Evolutionary conservation across 305 asterid species (phyloP), one percentile per base, ranked within the genome.

Genomic region (Plantago lanceolata): DNA sequence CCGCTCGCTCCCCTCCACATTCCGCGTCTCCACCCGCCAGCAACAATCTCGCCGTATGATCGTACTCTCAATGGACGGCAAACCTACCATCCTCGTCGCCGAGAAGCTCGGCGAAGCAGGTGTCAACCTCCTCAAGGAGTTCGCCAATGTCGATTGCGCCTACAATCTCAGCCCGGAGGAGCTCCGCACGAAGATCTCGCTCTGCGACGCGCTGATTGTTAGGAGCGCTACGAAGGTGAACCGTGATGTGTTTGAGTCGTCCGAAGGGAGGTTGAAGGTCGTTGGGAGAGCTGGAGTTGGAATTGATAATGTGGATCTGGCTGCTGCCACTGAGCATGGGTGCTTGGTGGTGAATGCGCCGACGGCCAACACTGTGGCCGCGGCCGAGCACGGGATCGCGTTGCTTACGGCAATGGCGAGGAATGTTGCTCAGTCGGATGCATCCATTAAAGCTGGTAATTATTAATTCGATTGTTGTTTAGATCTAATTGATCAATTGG

Each of bases 281-380:
- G 98, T 91, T 35, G 98, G 98, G 9, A 85, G 98, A 56, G 98
- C 98, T 17, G 98, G 98, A 53, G 98, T 91, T 7, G 98, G 98
- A 48, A 91, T 91, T 65, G 98, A 91, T 67, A 91, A 91, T 70
- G 98, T 91, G 75, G 98, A 89, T 89, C 91, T 91, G 84, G 93
- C 85, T 14, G 98, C 98, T 14, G 98, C 98, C 47, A 91, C 98
- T 18, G 98, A 91, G 72, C 96, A 85, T 63, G 98, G 98, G 0
- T 91, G 98, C 63, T 81, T 91, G 33, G 98, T 91, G 18, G 98
- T 91, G 69, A 91, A 91, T 69, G 98, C 98, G 9, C 98, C 98
- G 0, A 91, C 96, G 16, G 98, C 98, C 14, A 91, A 91, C 56
- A 91, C 98, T 4, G 87, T 91, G 19, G 98, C 98, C 3, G 98